Percentiles rank a stretch among this genome's conserved stretches.
Conservation (phyloP, 345 rosid species). For the Melaleuca quinquenervia region DNA sequence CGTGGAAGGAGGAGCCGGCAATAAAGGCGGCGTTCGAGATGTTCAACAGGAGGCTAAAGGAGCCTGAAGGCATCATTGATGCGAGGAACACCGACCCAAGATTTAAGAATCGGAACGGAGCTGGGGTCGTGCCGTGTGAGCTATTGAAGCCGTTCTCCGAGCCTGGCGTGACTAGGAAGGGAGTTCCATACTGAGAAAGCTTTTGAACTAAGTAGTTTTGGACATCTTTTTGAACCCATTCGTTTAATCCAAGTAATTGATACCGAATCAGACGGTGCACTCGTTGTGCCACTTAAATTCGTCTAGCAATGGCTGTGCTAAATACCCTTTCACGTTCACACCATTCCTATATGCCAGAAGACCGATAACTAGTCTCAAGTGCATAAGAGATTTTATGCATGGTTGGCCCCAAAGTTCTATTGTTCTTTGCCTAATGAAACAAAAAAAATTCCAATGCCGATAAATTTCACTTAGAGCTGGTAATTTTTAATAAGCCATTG, state of each 20-base stretch:
- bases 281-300: neutral
- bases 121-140: constrained; percentile 27
- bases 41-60: constrained; percentile 21
- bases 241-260: neutral
- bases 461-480: too few relatives aligned
- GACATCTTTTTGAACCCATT: neutral
- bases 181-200: constrained; percentile 17
- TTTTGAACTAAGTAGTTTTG: neutral
- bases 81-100: constrained; percentile 13
- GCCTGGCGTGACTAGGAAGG: constrained; percentile 34
- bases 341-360: neutral
- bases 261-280: neutral
- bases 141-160: constrained; percentile 31
- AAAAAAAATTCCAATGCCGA: too few relatives aligned
- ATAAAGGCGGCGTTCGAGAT: constrained; percentile 24
- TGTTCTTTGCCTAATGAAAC: too few relatives aligned
- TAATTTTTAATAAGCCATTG: too few relatives aligned
- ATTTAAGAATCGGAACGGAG: constrained; percentile 29
- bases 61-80: constrained; percentile 19
- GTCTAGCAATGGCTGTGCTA: too few relatives aligned
- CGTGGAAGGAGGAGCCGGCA: constrained; percentile 17
- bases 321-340: neutral
- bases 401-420: too few relatives aligned
- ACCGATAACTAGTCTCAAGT: too few relatives aligned
- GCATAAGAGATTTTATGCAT: too few relatives aligned